A percentile compares a stretch with the other conserved stretches of the same genome.
phyloP scores from a whole-genome alignment of 768 basidiomycete genomes.

The Termitomyces sp. region DNA sequence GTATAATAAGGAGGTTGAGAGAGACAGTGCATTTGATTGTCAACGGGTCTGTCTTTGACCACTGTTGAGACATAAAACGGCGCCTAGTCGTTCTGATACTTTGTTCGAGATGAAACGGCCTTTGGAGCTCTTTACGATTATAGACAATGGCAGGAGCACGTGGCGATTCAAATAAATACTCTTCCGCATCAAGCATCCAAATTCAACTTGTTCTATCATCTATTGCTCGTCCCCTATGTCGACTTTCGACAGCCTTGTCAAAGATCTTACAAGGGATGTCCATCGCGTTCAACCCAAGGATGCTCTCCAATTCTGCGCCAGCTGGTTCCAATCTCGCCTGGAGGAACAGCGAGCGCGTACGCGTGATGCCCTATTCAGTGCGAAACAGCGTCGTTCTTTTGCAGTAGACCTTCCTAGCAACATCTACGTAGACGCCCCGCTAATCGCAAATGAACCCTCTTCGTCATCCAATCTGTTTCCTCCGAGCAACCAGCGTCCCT shows the following conservation, averaged over 20 bases:
- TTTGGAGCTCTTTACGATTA: background rate
- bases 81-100: conserved; percentile 1
- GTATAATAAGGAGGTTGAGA: conserved; percentile 10
- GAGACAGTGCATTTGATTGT: background rate
- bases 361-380: conserved; percentile 55
- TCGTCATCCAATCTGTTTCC: conserved; percentile 54
- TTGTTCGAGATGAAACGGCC: conserved; percentile 12
- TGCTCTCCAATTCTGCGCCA: conserved; percentile 87
- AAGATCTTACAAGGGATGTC: conserved; percentile 81
- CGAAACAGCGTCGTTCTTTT: conserved; percentile 44
- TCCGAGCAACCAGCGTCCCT: conserved; percentile 37
- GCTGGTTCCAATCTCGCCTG: conserved; percentile 88
- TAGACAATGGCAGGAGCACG: conserved; percentile 12
- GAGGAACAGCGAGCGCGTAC: conserved; percentile 78
- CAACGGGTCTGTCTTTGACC: background rate
- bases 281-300: conserved; percentile 86
- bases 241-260: conserved; percentile 77
- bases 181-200: background rate
- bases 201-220: conserved; percentile 13
- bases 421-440: conserved; percentile 51
- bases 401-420: conserved; percentile 49
- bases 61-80: background rate
- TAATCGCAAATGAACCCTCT: conserved; percentile 25
- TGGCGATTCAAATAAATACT: conserved; percentile 2
- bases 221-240: conserved; percentile 35